Percentiles rank a stretch among this genome's conserved stretches.
phyloP scores from a whole-genome alignment of 2,329 filamentous ascomycete species.

The Chaetomium olivaceum region DNA sequence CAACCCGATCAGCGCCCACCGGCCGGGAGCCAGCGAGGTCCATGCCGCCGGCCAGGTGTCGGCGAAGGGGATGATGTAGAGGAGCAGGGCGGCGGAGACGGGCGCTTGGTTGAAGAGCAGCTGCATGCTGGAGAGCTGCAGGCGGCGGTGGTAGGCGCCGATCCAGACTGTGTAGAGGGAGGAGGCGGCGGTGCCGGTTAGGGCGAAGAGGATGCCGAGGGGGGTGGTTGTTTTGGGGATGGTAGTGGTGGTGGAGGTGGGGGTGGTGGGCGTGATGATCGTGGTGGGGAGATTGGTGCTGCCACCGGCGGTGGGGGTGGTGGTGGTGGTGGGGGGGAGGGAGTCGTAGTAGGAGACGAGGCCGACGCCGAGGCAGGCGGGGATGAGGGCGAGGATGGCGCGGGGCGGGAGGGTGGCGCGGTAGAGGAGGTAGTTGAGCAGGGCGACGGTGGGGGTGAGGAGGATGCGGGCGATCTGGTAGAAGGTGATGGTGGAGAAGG shows the following conservation, averaged over 20 bases:
- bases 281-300: too few relatives aligned
- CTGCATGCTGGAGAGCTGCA: constrained; percentile 68
- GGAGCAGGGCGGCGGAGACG: constrained; percentile 60
- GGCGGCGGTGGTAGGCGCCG: constrained; percentile 63
- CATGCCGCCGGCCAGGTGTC: constrained; percentile 59
- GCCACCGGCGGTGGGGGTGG: too few relatives aligned
- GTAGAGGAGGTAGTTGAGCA: constrained; percentile 66
- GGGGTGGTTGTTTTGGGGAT: constrained; percentile 53
- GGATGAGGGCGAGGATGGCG: constrained; percentile 57
- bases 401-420: constrained; percentile 54
- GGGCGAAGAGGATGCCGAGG: constrained; percentile 64
- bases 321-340: constrained; percentile 43
- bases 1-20: constrained; percentile 55
- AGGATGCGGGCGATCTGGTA: constrained; percentile 70
- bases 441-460: constrained; percentile 64
- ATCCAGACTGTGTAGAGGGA: constrained; percentile 71
- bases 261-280: constrained; percentile 45
- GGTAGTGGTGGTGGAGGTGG: constrained; percentile 34
- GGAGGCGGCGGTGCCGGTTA: constrained; percentile 63
- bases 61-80: constrained; percentile 66
- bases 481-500: constrained; percentile 67
- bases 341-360: constrained; percentile 70
- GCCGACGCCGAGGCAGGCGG: constrained; percentile 64
- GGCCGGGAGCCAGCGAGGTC: background rate
- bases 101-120: constrained; percentile 69